These are phyloP conservation scores for Verbena officinalis DNA, from an alignment of 257 asterid genomes.

Conservation along the genomic window DNA sequence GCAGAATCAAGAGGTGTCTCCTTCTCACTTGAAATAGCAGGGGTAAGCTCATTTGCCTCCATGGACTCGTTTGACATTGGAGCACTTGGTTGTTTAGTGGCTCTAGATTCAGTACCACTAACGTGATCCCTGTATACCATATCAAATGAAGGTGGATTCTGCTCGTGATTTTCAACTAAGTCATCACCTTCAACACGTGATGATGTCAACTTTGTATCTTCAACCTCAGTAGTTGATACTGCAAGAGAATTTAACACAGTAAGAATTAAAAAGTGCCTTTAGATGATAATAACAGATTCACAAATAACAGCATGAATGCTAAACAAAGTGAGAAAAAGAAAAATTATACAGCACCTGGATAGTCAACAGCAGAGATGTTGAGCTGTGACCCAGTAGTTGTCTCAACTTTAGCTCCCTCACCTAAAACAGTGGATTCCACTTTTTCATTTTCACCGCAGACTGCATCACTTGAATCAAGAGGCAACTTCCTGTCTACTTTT, in stretches of 20 bases:
- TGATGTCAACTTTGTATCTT: constrained; percentile 36
- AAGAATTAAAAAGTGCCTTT: constrained; percentile 26
- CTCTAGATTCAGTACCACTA: constrained; percentile 34
- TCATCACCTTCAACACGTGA: constrained; percentile 35
- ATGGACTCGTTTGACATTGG: constrained; percentile 24
- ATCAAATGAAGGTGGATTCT: constrained; percentile 31
- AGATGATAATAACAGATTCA: constrained; percentile 18
- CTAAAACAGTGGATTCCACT: constrained; percentile 27
- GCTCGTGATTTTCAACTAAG: constrained; percentile 29
- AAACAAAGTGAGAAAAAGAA: background rate
- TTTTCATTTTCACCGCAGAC: constrained; percentile 36
- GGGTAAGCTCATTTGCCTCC: constrained; percentile 30
- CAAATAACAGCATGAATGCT: constrained; percentile 10
- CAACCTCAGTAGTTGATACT: constrained; percentile 52
- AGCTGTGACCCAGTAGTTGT: constrained; percentile 38
- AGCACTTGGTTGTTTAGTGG: constrained; percentile 27
- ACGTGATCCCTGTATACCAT: constrained; percentile 32
- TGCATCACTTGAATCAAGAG: constrained; percentile 38
- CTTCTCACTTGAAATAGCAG: constrained; percentile 36
- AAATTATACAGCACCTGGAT: constrained; percentile 36
- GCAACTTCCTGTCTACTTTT: constrained; percentile 32
- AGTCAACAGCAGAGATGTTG: constrained; percentile 28
- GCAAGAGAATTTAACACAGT: constrained; percentile 34
- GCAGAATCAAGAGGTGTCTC: constrained; percentile 24
- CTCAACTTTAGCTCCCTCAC: constrained; percentile 41